These are phyloP conservation scores for Santalum album DNA, from an alignment of 164 flowering plant genomes.

Conservation along the genomic window DNA sequence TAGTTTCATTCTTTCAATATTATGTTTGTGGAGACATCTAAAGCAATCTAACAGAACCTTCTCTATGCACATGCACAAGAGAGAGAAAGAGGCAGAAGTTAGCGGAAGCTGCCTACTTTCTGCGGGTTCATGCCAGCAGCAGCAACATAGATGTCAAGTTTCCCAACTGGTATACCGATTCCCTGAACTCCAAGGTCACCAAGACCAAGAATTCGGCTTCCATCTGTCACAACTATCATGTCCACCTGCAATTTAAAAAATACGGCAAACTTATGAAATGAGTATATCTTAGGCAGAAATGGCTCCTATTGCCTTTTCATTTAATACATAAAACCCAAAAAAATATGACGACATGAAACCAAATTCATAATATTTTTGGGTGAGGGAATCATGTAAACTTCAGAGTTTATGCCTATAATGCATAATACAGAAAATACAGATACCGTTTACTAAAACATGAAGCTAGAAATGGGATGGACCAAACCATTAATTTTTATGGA, in stretches of 20 bases:
- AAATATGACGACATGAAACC: no score
- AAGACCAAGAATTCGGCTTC: conserved; percentile 96
- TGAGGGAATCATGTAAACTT: no score
- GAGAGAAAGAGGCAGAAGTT: neutral
- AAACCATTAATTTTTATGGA: no score
- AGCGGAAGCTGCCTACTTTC: conserved; percentile 40
- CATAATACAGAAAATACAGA: no score
- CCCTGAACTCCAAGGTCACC: conserved; percentile 99
- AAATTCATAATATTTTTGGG: no score
- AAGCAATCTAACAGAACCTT: neutral
- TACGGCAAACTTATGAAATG: neutral
- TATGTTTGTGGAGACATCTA: neutral
- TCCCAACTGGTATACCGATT: conserved; percentile 95
- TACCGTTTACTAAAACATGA: no score
- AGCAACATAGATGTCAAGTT: conserved; percentile 98
- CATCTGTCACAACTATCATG: conserved; percentile 97
- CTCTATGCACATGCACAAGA: neutral
- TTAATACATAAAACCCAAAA: no score
- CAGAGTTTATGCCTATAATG: no score
- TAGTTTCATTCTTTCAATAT: neutral
- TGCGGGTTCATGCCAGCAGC: conserved; percentile 98
- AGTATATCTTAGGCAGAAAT: no score
- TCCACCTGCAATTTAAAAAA: conserved; percentile 61
- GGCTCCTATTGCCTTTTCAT: no score
- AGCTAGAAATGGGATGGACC: no score